Evolutionary conservation across 2,329 filamentous ascomycete species (phyloP).

Genomic region (Parafenestella ontariensis): DNA sequence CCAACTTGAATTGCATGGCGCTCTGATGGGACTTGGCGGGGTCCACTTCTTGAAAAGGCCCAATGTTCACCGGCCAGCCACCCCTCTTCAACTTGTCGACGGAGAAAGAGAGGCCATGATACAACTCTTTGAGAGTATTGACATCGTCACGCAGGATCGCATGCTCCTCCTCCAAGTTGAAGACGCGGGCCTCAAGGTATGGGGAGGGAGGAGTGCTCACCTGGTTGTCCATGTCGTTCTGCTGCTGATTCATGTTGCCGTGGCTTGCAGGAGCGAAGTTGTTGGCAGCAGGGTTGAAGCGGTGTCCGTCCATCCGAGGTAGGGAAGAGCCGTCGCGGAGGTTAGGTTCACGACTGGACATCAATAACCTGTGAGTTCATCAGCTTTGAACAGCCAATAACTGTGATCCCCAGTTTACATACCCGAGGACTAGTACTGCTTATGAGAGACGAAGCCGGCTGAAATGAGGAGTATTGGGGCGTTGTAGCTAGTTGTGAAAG

Average conservation of each 20-base stretch:
- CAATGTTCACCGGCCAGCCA: slow-evolving; percentile 24
- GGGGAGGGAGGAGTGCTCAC: slow-evolving; percentile 17
- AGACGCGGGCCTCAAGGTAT: slow-evolving; percentile 25
- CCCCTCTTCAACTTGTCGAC: slow-evolving; percentile 30
- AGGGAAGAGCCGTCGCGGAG: neutral
- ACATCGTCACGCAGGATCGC: slow-evolving; percentile 21
- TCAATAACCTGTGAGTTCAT: neutral
- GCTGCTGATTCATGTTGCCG: neutral
- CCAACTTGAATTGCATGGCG: slow-evolving; percentile 16
- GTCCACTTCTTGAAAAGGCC: slow-evolving; percentile 16
- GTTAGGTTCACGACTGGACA: slow-evolving; percentile 9
- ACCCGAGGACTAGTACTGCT: neutral
- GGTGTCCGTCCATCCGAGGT: neutral
- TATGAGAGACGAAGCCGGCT: neutral
- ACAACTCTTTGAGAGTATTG: slow-evolving; percentile 19
- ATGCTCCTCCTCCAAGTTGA: slow-evolving; percentile 26
- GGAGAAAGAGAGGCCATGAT: slow-evolving; percentile 22
- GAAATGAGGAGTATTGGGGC: neutral
- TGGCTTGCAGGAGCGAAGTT: slow-evolving; percentile 13
- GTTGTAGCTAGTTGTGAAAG: neutral
- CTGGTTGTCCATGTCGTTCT: slow-evolving; percentile 14
- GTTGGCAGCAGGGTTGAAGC: slow-evolving; percentile 19
- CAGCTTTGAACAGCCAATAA: neutral
- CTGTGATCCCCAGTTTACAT: neutral
- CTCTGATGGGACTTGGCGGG: slow-evolving; percentile 16